Evolutionary conservation across 2,329 filamentous ascomycete species (phyloP).

Genomic region (Penicillium sp.): DNA sequence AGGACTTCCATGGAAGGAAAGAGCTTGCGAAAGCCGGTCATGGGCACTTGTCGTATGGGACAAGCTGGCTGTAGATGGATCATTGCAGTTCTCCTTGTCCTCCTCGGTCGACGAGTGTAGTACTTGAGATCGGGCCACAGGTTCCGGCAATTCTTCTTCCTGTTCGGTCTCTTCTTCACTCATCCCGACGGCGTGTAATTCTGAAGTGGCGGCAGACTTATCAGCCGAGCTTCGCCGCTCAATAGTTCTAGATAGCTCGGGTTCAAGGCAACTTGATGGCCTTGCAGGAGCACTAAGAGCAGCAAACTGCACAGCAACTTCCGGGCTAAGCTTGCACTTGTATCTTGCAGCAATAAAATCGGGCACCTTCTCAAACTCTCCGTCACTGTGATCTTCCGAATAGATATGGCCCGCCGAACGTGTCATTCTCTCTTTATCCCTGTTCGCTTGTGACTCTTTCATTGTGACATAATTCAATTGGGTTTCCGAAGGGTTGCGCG

Average conservation of each 20-base stretch:
- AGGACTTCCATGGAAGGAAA: conserved; percentile 34
- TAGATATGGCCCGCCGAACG: conserved; percentile 42
- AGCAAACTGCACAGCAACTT: conserved; percentile 42
- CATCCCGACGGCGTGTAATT: conserved; percentile 28
- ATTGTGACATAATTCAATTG: conserved; percentile 51
- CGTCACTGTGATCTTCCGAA: conserved; percentile 43
- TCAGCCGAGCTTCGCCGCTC: conserved; percentile 16
- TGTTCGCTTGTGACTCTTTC: conserved; percentile 51
- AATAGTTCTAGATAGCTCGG: not conserved
- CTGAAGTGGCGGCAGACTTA: conserved; percentile 19
- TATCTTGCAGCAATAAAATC: conserved; percentile 41
- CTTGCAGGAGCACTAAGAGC: conserved; percentile 40
- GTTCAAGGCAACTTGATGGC: conserved; percentile 20
- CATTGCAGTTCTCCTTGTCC: conserved; percentile 53
- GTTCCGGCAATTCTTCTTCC: conserved; percentile 44
- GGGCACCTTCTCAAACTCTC: conserved; percentile 51
- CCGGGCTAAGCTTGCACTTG: conserved; percentile 39
- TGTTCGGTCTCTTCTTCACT: conserved; percentile 55
- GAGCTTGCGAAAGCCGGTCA: conserved; percentile 44
- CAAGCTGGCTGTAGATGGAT: conserved; percentile 31
- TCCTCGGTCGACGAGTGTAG: conserved; percentile 44
- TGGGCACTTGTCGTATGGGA: conserved; percentile 41
- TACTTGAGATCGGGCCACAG: conserved; percentile 36
- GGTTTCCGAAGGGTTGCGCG: conserved; percentile 46
- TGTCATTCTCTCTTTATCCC: conserved; percentile 42